Evolutionary conservation across 768 basidiomycete species (phyloP), one percentile per base, ranked within the genome.

Genomic region (Polyporus arcularius): DNA sequence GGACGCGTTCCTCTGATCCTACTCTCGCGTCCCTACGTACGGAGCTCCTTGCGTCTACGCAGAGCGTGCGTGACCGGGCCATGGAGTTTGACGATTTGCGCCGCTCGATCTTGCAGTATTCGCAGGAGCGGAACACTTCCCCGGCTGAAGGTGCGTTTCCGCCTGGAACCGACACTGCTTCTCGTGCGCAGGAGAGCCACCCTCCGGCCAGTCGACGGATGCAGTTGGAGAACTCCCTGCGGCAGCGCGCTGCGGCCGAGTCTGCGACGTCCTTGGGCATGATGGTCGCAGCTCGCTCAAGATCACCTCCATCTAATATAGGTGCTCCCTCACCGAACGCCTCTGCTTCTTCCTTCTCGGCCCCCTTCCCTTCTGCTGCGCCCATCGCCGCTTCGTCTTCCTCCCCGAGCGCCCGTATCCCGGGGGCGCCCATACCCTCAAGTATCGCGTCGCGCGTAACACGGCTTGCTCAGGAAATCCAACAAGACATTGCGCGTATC

Each of bases 401-500:
- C 2, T 14, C 16, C 16, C 10, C 31, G 30, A 16, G 15, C 31
- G 16, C 45, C 39, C 39, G 43, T 5, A 46, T 46, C 28, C 43
- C 47, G 31, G 21, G 21, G 6, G 4, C 48, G 11, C 49, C 47
- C 21, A 57, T 63, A 56, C 57, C 62, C 16, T 1, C 57, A 2
- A 54, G 43, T 4, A 45, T 63, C 11, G 46, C 57, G 14, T 52
- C 62, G 43, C 57, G 62, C 16, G 42, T 63, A 31, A 51, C 54
- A 12, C 53, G 62, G 2, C 57, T 63, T 11, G 57, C 62, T 3
- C 62, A 55, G 10, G 62, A 63, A 21, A 63, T 63, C 8, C 62
- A 63, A 26, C 57, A 56, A 35, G 62, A 63, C 28, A 59, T 58
- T 12, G 43, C 58, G 5, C 62, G 62, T 35, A 63, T 63, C 26